Conservation (phyloP, 768 basidiomycete genomes). For the Crucibulum laeve region DNA sequence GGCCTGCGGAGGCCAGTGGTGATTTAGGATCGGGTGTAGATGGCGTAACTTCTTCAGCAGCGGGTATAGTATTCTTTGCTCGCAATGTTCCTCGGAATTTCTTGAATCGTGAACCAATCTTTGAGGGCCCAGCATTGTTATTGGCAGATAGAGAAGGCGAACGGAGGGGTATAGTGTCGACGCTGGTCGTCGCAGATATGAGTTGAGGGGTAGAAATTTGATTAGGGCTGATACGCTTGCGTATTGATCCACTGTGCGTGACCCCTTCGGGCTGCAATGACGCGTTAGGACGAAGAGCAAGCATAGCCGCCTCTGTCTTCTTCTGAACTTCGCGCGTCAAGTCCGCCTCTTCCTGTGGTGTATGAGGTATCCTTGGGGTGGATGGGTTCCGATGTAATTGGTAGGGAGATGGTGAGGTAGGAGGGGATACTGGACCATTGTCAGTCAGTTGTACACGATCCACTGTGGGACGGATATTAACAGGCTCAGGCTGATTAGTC, state of each 20-base stretch:
- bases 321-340: conserved; percentile 65
- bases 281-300: conserved; percentile 47
- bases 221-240: conserved; percentile 55
- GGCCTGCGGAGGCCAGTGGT: conserved; percentile 26
- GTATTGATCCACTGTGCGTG: conserved; percentile 33
- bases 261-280: conserved; percentile 33
- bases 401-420: conserved; percentile 26
- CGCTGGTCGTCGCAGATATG: conserved; percentile 63
- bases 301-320: conserved; percentile 62
- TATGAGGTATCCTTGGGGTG: conserved; percentile 35
- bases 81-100: conserved; percentile 67
- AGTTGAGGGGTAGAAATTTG: conserved; percentile 66
- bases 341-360: conserved; percentile 45
- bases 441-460: conserved; percentile 10
- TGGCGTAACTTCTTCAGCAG: conserved; percentile 45
- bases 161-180: conserved; percentile 63
- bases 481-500: background rate
- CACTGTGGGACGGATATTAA: background rate
- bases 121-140: conserved; percentile 41
- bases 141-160: conserved; percentile 44
- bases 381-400: conserved; percentile 37
- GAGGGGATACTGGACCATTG: conserved; percentile 17
- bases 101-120: conserved; percentile 71
- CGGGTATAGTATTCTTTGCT: conserved; percentile 35
- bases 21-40: conserved; percentile 38